Evolutionary conservation across 2,329 filamentous ascomycete genomes (phyloP), one percentile per base, ranked within the genome.

Genomic region (Biscogniauxia sp.): DNA sequence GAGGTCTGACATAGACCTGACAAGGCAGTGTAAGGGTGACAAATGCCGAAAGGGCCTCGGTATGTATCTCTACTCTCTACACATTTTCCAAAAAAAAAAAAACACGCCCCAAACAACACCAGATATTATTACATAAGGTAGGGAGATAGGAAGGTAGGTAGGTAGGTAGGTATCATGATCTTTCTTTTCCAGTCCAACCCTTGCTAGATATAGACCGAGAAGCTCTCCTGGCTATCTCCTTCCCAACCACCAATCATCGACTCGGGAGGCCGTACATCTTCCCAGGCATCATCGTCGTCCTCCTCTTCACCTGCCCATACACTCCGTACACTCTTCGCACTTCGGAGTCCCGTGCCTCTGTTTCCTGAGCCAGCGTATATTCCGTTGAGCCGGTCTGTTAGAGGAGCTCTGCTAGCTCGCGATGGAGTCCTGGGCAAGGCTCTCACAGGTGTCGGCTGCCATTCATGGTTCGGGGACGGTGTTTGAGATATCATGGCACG

Each of bases 241-340:
- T 69, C 69, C 68, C 68, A 72, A 4, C 66, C 68, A 19, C 66
- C 67, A 11, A 68, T 57, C 2, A 63, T 64, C n/a, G 69, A 69
- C 51, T 65, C 67, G 1, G 71, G 66, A 13, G 70, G 71, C 5
- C 62, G 64, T 56, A 72, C 62, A 56, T 73, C 71, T 32, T 72
- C 70, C 71, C 71, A 73, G 8, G 65, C 66, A 57, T 70, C 70
- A 0, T 73, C 70, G 7, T 72, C 70, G 13, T 70, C 64, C 5
- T 63, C 68, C 2, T 62, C 66, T 8, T 67, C 66, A 13, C 60
- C 63, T 8, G 49, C 61, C 63, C 64, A 65, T 8, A 58, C 55
- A 53, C 68, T 69, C 32, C 63, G 55, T 54, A 64, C 25, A 26
- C 69, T 71, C 57, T 69, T 68, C 20, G 59, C 55, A 37, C 68